Conservation (phyloP, 202 grass and related monocot species). For the Brachypodium distachyon region DNA sequence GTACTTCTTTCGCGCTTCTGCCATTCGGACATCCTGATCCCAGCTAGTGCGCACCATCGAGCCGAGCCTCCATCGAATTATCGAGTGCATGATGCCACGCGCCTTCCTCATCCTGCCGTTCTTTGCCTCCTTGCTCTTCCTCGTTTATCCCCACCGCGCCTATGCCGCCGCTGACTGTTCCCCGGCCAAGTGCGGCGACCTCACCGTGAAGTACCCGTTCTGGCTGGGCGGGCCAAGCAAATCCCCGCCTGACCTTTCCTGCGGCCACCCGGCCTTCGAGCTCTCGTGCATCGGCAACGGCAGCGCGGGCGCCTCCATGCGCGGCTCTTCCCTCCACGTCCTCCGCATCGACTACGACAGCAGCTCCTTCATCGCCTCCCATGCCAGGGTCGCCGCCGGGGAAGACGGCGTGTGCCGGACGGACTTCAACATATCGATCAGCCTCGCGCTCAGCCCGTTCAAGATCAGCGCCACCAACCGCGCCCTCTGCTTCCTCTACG, state of each 20-base stretch:
- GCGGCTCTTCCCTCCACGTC: background rate
- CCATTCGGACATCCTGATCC: too few species aligned
- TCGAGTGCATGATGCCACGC: too few species aligned
- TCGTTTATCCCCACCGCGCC: background rate
- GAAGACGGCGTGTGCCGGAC: background rate
- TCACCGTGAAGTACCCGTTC: slow-evolving; percentile 29
- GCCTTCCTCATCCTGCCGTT: too few species aligned
- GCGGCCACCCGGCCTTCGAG: slow-evolving; percentile 32
- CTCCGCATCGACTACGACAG: slow-evolving; percentile 16
- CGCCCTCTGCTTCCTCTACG: background rate
- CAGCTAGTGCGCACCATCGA: too few species aligned
- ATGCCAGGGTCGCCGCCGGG: background rate
- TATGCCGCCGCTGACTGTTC: background rate
- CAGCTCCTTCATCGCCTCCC: background rate
- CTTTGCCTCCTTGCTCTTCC: background rate
- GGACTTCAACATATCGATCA: background rate
- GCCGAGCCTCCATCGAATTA: too few species aligned
- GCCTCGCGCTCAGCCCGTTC: background rate
- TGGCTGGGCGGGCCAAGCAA: background rate
- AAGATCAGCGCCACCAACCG: background rate
- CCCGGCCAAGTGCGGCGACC: background rate
- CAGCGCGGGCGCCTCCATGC: background rate
- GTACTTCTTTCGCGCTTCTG: too few species aligned
- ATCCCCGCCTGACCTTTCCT: background rate
- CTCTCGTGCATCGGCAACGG: background rate